Base-by-base conservation (phyloP, 257 asterid genomes). In the Scutellaria minor region DNA sequence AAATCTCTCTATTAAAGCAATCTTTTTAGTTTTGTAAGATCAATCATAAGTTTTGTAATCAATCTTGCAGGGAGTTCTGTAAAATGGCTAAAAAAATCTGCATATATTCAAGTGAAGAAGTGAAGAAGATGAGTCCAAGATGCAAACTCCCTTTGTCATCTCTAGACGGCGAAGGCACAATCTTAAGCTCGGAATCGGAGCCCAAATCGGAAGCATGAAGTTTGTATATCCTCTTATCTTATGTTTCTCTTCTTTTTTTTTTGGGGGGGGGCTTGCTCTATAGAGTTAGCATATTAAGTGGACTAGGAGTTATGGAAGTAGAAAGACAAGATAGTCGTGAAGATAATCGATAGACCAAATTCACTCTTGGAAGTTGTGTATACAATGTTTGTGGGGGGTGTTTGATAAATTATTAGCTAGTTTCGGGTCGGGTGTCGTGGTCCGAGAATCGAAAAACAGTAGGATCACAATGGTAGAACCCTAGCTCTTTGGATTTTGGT, bases 91-190 rank as follows among this genome's bases (percentile, higher is more conserved):
- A 71, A 78, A 87, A 82, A 77, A 89, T 91, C 15, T 84, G 85
- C 84, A 91, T 91, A 67, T 85, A 80, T 59, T 79, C 93, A 0
- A 82, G 89, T 6, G 96, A 85, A 66, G 93, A 89, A 77, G 96
- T 91, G 85, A 89, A 87, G 91, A 89, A 86, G 81, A 87, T 91
- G 93, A 78, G 64, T 55, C 79, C 82, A 4, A 78, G 74, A 68
- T 59, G 83, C 82, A 91, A 85, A 90, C 82, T 83, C 72, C 80
- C 83, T 45, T 6, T 71, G 41, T 73, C 83, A 12, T 67, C 86
- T 20, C 22, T 6, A 60, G 92, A 84, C 1, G 81, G 84, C 24
- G 84, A 86, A 76, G 85, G 72, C 66, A 70, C 82, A 37, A 39
- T 68, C 53, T 56, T 76, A n/a, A 82, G 86, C 83, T 66, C 75